Evolutionary conservation across 2,329 filamentous ascomycete species (phyloP).

Genomic region (Exophiala oligosperma): DNA sequence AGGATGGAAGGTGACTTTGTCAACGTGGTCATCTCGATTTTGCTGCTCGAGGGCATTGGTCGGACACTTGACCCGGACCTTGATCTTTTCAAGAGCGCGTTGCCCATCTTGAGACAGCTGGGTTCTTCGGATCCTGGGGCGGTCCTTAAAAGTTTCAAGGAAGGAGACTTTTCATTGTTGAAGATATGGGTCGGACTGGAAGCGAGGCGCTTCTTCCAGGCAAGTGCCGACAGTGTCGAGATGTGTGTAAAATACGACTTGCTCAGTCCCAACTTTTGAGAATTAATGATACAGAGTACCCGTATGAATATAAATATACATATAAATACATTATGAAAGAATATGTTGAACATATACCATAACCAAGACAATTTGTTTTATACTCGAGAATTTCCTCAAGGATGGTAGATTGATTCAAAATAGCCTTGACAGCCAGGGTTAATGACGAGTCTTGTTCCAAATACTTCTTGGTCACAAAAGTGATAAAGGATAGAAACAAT

Average conservation of each 20-base stretch:
- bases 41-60: conserved; percentile 92
- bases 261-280: conserved; percentile 68
- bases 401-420: no score
- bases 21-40: conserved; percentile 93
- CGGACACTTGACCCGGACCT: conserved; percentile 80
- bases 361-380: no score
- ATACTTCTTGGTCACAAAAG: no score
- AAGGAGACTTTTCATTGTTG: conserved; percentile 79
- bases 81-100: conserved; percentile 80
- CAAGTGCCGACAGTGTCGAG: conserved; percentile 86
- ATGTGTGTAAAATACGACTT: conserved; percentile 88
- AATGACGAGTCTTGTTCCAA: no score
- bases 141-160: conserved; percentile 61
- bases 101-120: conserved; percentile 87
- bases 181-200: conserved; percentile 90
- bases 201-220: conserved; percentile 83
- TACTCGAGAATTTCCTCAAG: no score
- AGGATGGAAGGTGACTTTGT: conserved; percentile 96
- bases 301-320: no score
- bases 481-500: no score
- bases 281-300: background rate
- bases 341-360: no score
- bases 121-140: conserved; percentile 71
- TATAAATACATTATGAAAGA: no score
- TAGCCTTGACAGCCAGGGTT: no score